Conservation (phyloP, 805 yeast genomes). For the Yamadazyma paraphyllophila region DNA sequence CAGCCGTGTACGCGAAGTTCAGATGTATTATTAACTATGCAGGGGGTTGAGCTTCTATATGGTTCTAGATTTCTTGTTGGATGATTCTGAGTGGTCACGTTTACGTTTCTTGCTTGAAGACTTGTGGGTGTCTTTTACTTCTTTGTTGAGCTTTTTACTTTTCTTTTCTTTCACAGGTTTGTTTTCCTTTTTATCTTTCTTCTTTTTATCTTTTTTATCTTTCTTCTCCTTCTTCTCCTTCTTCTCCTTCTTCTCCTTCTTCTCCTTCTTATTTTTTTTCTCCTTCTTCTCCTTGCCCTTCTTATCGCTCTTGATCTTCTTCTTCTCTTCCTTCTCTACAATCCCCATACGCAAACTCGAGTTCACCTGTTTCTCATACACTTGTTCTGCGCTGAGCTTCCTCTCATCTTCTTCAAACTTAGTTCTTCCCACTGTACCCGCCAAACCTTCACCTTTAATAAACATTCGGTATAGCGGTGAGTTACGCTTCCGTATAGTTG, state of each 20-base stretch:
- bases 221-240: conserved; percentile 20
- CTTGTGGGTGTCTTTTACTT: conserved; percentile 18
- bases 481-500: conserved; percentile 46
- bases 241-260: conserved; percentile 22
- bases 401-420: conserved; percentile 14
- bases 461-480: conserved; percentile 85
- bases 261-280: conserved; percentile 18
- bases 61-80: neutral
- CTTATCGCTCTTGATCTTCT: conserved; percentile 21
- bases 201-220: conserved; percentile 13
- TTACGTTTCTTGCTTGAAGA: neutral
- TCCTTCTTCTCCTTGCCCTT: conserved; percentile 9
- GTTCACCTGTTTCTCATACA: conserved; percentile 15
- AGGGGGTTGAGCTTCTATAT: too few species aligned
- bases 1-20: neutral
- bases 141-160: conserved; percentile 20
- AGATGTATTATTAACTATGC: too few species aligned
- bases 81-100: neutral
- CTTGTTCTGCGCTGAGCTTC: conserved; percentile 13
- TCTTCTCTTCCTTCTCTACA: conserved; percentile 24
- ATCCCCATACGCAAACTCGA: conserved; percentile 16
- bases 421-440: conserved; percentile 62
- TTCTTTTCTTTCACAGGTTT: conserved; percentile 19
- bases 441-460: conserved; percentile 80
- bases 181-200: conserved; percentile 18